A percentile compares a stretch with the other conserved stretches of the same genome.
phyloP scores from a whole-genome alignment of 345 rosid genomes.

The Brassica carinata region DNA sequence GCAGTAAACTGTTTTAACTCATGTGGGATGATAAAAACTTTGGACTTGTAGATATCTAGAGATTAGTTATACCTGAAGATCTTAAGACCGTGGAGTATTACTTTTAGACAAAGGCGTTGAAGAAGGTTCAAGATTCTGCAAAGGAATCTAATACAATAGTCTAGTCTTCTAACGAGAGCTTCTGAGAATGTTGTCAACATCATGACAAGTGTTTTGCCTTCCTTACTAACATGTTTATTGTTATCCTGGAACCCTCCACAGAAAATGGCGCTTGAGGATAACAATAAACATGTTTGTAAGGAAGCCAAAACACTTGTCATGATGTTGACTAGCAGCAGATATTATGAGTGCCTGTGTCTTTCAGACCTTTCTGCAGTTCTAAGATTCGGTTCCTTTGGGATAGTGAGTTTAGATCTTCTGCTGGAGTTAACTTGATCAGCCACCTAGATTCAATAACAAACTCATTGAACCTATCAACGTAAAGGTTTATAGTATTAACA shows the following conservation, averaged over 20 bases:
- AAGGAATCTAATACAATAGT: background rate
- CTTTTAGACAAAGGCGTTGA: constrained; percentile 25
- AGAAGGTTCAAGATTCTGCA: constrained; percentile 27
- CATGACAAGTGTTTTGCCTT: too few species aligned
- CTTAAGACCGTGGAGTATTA: constrained; percentile 8
- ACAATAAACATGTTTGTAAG: background rate
- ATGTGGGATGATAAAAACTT: background rate
- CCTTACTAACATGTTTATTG: too few species aligned
- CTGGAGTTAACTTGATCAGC: constrained; percentile 9
- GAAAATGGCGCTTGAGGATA: background rate
- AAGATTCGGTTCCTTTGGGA: constrained; percentile 40
- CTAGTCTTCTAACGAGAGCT: background rate
- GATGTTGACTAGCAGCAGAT: background rate
- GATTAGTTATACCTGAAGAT: constrained; percentile 24
- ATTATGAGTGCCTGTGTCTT: constrained; percentile 24
- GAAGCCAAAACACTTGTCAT: background rate
- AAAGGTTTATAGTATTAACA: background rate
- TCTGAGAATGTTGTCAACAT: background rate
- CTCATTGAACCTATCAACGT: too few species aligned
- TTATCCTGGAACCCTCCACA: constrained; percentile 24
- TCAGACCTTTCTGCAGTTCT: constrained; percentile 39
- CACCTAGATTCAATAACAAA: constrained; percentile 12
- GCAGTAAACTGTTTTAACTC: constrained; percentile 5
- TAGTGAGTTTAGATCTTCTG: constrained; percentile 36
- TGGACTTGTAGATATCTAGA: background rate